Evolutionary conservation across 805 yeast species (phyloP), one percentile per base, ranked within the genome.

Genomic region (Candida anglica): DNA sequence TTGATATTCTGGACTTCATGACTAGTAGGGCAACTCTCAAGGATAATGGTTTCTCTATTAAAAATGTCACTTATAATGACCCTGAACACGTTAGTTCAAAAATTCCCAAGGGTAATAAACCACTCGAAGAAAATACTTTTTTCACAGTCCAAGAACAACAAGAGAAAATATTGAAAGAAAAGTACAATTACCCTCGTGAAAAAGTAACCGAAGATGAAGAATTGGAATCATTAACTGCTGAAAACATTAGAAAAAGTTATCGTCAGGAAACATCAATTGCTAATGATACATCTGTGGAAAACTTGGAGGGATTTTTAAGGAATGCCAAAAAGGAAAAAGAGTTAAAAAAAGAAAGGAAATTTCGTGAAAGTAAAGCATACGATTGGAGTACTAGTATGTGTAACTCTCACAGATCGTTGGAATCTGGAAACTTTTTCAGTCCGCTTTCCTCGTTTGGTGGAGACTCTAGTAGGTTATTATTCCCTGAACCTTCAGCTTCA

Each of bases 321-420:
- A 52, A 59, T 5, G 71, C 78, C 3, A 72, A 73, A 38, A 49
- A 50, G 13, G 55, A 58, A 14, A 61, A 60, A 35, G 67, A 66
- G 15, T 30, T 42, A 14, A 60, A 60, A 20, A 69, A 68, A 23
- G 74, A 73, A 37, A 59, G 60, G 24, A 47, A 60, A 26, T 75
- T 73, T 45, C 65, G 77, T 23, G 71, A 70, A 30, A 48, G 59
- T 24, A 63, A 66, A 26, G 79, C 81, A 0, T 75, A 59, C 39
- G 81, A 76, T 34, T 74, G 77, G 73, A 64, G 74, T 26, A 59
- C 46, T 23, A 55, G 62, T 27, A 54, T 59, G 43, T 43, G 47
- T 25, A 47, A 54, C 13, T 45, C 58, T n/a, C 60, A 69, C 5
- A 50, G 70, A 28, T 53, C 75, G 0, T 42, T 76, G 10, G 71